Percentiles rank a stretch among this genome's conserved stretches.
phyloP scores from a whole-genome alignment of 805 yeast genomes.

The Sungouiozyma ichnusensis region DNA sequence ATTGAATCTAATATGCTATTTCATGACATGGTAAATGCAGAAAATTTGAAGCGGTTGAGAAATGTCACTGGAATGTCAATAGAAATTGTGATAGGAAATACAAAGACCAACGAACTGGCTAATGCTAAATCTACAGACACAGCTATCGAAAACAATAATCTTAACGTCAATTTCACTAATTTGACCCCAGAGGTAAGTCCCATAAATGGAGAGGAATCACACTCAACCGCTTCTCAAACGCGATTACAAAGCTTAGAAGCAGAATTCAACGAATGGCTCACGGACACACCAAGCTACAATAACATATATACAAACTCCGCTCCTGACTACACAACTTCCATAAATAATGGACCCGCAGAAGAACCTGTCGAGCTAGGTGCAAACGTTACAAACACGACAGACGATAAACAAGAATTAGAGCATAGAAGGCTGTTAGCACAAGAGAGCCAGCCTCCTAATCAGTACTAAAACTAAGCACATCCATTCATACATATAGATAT shows the following conservation, averaged over 20 bases:
- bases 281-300: background rate
- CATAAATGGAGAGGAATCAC: background rate
- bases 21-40: conserved; percentile 59
- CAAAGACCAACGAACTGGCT: conserved; percentile 23
- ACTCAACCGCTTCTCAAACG: background rate
- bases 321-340: conserved; percentile 13
- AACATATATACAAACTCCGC: conserved; percentile 6
- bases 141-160: background rate
- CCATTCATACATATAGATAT: conserved; percentile 1
- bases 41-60: conserved; percentile 59
- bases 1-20: conserved; percentile 20
- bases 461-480: conserved; percentile 1
- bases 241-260: background rate
- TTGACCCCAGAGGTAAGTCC: background rate
- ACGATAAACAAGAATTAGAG: conserved; percentile 35
- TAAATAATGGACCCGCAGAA: conserved; percentile 2
- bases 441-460: conserved; percentile 35
- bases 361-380: background rate
- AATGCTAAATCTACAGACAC: background rate
- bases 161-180: background rate
- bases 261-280: conserved; percentile 4
- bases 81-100: conserved; percentile 68
- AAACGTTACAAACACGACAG: conserved; percentile 3
- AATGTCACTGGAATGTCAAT: conserved; percentile 75
- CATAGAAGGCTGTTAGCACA: conserved; percentile 28